A percentile compares a stretch with the other conserved stretches of the same genome.
phyloP scores from a whole-genome alignment of 2,329 filamentous ascomycete genomes.

The Colletotrichum higginsianum region DNA sequence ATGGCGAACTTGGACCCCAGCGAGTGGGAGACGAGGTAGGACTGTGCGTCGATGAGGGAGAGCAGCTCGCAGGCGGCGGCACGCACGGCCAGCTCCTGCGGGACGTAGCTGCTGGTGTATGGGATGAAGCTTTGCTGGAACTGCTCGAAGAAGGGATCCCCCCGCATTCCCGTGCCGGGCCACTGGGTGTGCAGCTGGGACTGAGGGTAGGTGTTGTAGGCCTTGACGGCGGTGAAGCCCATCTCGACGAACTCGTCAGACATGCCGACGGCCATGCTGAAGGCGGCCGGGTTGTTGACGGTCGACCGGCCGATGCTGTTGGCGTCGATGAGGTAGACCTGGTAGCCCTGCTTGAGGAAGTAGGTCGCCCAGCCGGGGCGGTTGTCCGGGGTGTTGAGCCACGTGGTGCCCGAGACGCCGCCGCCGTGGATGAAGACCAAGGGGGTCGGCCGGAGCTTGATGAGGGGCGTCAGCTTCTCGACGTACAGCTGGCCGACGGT shows the following conservation, averaged over 20 bases:
- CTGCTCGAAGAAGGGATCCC: conserved; percentile 63
- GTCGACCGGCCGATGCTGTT: conserved; percentile 52
- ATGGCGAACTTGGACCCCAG: conserved; percentile 48
- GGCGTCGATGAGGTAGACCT: conserved; percentile 58
- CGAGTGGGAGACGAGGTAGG: conserved; percentile 51
- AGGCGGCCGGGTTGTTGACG: conserved; percentile 49
- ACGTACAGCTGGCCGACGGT: conserved; percentile 50
- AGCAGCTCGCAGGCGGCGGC: conserved; percentile 46
- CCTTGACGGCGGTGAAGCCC: conserved; percentile 48
- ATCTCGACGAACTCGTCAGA: conserved; percentile 47
- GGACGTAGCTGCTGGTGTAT: conserved; percentile 45
- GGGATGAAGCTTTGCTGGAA: conserved; percentile 62
- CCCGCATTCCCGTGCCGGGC: conserved; percentile 51
- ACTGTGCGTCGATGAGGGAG: conserved; percentile 45
- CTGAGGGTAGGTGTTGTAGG: conserved; percentile 50
- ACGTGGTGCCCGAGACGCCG: conserved; percentile 50
- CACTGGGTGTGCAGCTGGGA: conserved; percentile 52
- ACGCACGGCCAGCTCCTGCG: conserved; percentile 46
- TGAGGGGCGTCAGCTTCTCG: conserved; percentile 50
- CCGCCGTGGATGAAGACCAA: conserved; percentile 53
- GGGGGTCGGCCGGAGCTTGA: conserved; percentile 45
- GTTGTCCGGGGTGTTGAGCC: conserved; percentile 58
- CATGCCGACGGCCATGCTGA: conserved; percentile 44
- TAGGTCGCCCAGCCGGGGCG: conserved; percentile 59
- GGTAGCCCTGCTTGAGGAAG: conserved; percentile 57